Evolutionary conservation across 1,284 basidiomycete genomes (phyloP), one percentile per base, ranked within the genome.

Genomic region (Peniophora sp.): DNA sequence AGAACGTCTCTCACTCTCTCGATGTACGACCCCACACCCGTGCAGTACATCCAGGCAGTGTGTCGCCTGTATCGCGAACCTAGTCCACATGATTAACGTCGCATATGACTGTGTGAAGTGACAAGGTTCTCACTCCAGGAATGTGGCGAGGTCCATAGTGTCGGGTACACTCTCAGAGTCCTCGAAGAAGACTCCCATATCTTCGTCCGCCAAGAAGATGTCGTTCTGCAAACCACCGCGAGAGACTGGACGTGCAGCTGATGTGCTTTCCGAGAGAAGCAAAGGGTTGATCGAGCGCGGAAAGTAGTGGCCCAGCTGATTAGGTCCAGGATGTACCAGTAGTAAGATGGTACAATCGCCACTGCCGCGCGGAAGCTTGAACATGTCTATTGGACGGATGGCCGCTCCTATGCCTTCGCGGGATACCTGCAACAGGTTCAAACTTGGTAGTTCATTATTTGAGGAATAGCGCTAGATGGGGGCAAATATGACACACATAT

Each of bases 131-230:
- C 57, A 83, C 82, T 87, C 83, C 5, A 87, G 68, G 61, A 86
- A 87, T 0, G 82, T 79, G 14, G 83, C 83, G 22, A 87, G 67
- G 63, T 87, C 84, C 80, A 87, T 85, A 48, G 83, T 78, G 58
- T 83, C 83, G 5, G 27, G 27, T 52, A 78, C 78, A 11, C 70
- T 72, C 55, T 79, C 81, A 64, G 75, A 70, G 53, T 78, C 79
- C 50, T 77, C 78, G 48, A 68, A 63, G 22, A 23, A 20, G 10
- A n/a, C 23, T 12, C 8, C 24, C 8, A 69, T 59, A 50, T 75
- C 73, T 9, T 67, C 61, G 50, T 78, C 77, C 52, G 74, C 77
- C 73, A 81, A 78, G 56, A 73, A 73, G 14, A 73, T 66, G 56
- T 81, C 80, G n/a, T 6, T 17, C 16, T n/a, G 38, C 38, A 20